Evolutionary conservation across 768 basidiomycete species (phyloP), one percentile per base, ranked within the genome.

Genomic region (Lentinula sp.): DNA sequence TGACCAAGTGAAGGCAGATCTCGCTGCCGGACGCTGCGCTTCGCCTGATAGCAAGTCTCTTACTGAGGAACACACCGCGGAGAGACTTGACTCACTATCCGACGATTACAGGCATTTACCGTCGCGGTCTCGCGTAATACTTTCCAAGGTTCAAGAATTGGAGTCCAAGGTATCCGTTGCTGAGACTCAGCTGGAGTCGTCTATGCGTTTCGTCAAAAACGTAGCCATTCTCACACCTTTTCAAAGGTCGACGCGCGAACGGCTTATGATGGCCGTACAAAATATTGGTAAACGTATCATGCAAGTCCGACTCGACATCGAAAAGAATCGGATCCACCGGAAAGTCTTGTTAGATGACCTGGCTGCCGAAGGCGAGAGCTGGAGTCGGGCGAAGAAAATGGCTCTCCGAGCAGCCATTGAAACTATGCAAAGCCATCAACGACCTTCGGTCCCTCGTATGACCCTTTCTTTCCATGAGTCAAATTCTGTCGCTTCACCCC

Each of bases 201-300:
- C 89, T 63, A 73, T 95, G 70, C 85, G 88, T 16, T 75, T 88
- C 46, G 83, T 89, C 21, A 87, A 90, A 45, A 96, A 95, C 67
- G 80, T 98, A 21, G 87, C 87, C 1, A 83, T 89, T 46, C 79
- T 98, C 42, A 89, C 92, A 15, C 95, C 97, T 3, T 95, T 98
- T 71, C 91, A 88, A 68, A 84, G 84, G 52, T 78, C 86, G 8
- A 95, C 95, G 3, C 84, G 95, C 51, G 90, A 93, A 63, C 83
- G 87, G 49, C 80, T 99, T 31, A 74, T 82, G 23, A 66, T 74
- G 23, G 78, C 85, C 2, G 75, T 95, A 16, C 84, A 86, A 65
- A 75, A 73, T 16, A 75, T 88, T 11, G 84, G 88, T 7, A 86
- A 82, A 68, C 80, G 83, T 43, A 74, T 98, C 53, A 83, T 81